These are phyloP conservation scores for Cercospora sojina DNA, from an alignment of 2,329 filamentous ascomycete species.

Conservation along the genomic window DNA sequence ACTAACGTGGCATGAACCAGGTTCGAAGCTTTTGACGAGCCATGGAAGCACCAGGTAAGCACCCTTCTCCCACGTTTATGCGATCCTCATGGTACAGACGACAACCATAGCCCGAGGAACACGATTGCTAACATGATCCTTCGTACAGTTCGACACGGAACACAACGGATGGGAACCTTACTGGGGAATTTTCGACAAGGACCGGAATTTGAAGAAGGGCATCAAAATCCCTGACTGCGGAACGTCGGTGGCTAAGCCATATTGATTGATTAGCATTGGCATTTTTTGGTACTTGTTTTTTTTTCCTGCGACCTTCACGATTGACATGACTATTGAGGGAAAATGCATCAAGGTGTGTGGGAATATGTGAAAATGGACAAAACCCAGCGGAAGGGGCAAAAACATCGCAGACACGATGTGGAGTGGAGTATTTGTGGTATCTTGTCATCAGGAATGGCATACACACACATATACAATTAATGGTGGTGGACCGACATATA, in stretches of 20 bases:
- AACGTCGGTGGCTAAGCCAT: conserved; percentile 51
- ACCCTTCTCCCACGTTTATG: background rate
- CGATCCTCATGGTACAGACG: background rate
- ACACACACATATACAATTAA: background rate
- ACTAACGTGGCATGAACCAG: conserved; percentile 33
- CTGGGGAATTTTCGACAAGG: conserved; percentile 86
- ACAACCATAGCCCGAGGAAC: background rate
- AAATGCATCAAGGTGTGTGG: background rate
- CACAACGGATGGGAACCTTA: conserved; percentile 83
- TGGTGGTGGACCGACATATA: background rate
- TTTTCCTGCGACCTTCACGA: background rate
- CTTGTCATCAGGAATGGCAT: background rate
- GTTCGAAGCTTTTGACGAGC: conserved; percentile 95
- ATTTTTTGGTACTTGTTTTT: background rate
- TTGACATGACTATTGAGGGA: background rate
- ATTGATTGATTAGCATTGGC: conserved; percentile 13
- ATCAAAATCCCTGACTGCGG: conserved; percentile 84
- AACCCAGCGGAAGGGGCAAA: background rate
- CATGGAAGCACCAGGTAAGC: conserved; percentile 83
- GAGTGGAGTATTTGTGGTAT: no score
- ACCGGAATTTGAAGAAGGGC: conserved; percentile 79
- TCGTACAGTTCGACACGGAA: conserved; percentile 33
- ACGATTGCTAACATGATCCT: background rate
- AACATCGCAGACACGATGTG: background rate
- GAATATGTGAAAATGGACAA: background rate